Base-by-base conservation (phyloP, 441 rosid genomes). In the Jatropha multifida region DNA sequence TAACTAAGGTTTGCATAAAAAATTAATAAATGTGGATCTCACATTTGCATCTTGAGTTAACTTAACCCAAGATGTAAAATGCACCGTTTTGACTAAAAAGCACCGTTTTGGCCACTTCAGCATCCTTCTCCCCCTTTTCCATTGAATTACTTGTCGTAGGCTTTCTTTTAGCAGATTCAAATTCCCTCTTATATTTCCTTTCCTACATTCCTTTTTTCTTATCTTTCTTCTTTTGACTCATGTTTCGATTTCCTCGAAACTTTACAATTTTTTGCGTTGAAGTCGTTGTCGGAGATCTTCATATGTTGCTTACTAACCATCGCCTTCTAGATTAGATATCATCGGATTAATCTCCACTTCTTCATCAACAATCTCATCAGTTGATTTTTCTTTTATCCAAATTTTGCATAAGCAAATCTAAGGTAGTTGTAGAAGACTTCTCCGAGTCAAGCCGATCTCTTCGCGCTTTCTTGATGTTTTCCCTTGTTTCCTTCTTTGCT, bases 281-380 rank as follows among this genome's bases (percentile, higher is more conserved):
- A 87, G 86, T 67, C 93, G 85, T 68, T 87, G 85, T 77, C 89
- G 83, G 60, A 94, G 90, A 76, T 94, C 98, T 72, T 94, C 97
- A 66, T 90, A 90, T 0, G 96, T 85, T n/a, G 86, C 86, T 0
- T 88, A 85, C 13, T 73, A 68, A 18, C 80, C 86, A 69, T 81
- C 86, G 13, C 76, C 87, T 77, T 78, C 84, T 3, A 80, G 32
- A 74, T 81, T 85, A 48, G 81, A 56, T 71, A 77, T 56, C 71
- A 65, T 78, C 69, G 86, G 82, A 74, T 79, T 81, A 42, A 75
- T 55, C 64, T 84, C 82, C 17, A 56, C 84, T 58, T 75, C 86
- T 65, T 79, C 85, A 9, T 69, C 83, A 23, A 85, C 84, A 73
- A 77, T 78, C 51, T 83, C 90, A 8, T 73, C 71, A 14, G 41